Evolutionary conservation across 2,329 filamentous ascomycete species (phyloP), one percentile per base, ranked within the genome.

Genomic region (Clonostachys byssicola): DNA sequence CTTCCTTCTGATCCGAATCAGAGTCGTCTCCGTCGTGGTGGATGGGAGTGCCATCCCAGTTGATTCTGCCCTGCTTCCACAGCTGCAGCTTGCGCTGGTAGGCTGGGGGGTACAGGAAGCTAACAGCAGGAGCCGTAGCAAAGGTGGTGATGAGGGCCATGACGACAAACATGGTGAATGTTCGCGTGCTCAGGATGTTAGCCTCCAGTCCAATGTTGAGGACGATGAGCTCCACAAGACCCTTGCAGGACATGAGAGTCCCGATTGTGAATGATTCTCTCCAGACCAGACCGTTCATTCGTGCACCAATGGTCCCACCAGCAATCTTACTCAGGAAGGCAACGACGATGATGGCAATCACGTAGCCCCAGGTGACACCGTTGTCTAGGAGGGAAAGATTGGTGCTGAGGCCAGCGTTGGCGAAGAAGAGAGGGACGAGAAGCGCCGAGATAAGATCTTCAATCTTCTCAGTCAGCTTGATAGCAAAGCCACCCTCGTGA

Each of bases 181-280:
- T 95, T n/a, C 88, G 75, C 1, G 77, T 78, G 49, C 87, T 92
- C 16, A 96, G 73, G 51, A 95, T 95, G 35, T 81, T 83, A 17
- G 91, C 90, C 70, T 92, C 85, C 3, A 92, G 75, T 40, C 91
- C 90, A 56, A 97, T 80, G 55, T 82, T 83, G 65, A 95, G 65
- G n/a, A 96, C 92, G 63, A 97, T 96, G 46, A 97, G 72, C 65
- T 96, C 92, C 1, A 96, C 92, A 10, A 97, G 75, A 58, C 92
- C 92, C 66, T 97, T 97, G 66, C 92, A 97, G 67, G 89, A 95
- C 92, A 97, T 97, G 39, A 49, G 43, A 18, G 47, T n/a, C 13
- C 92, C 92, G 54, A 97, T 94, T 2, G 89, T 83, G 34, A 95
- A 80, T 49, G 88, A 92, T 64, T 97, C 92, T 49, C 92, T 81